These are phyloP conservation scores for Spathaspora sp. DNA, from an alignment of 1,139 yeast genomes.

Conservation along the genomic window DNA sequence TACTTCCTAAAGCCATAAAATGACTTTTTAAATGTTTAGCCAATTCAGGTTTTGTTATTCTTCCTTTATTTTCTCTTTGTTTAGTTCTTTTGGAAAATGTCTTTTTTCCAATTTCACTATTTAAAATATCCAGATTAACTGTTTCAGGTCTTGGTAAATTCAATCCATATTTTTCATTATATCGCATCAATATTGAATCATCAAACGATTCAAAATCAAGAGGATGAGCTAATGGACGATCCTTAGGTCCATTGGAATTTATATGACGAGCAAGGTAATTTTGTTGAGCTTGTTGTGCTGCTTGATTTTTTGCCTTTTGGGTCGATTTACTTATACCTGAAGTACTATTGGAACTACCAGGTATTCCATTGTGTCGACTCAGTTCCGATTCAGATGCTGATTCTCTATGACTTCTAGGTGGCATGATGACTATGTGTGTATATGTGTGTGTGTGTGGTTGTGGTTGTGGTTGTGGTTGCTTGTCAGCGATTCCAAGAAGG, in stretches of 20 bases:
- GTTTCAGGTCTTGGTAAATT: slow-evolving; percentile 53
- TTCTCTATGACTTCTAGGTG: slow-evolving; percentile 22
- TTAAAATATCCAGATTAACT: slow-evolving; percentile 58
- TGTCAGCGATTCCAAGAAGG: no score
- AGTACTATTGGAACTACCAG: slow-evolving; percentile 6
- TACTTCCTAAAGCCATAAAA: slow-evolving; percentile 57
- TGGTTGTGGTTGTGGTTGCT: no score
- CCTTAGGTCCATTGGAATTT: slow-evolving; percentile 64
- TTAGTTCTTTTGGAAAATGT: slow-evolving; percentile 44
- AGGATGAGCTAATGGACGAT: slow-evolving; percentile 47
- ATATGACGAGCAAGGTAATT: slow-evolving; percentile 58
- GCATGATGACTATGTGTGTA: slow-evolving; percentile 2
- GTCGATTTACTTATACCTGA: slow-evolving; percentile 30
- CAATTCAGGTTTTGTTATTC: slow-evolving; percentile 54
- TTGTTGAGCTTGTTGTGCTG: slow-evolving; percentile 61
- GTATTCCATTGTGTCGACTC: slow-evolving; percentile 6
- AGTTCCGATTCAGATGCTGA: slow-evolving; percentile 48
- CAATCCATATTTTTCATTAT: slow-evolving; percentile 51
- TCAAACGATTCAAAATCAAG: slow-evolving; percentile 62
- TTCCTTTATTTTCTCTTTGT: slow-evolving; percentile 17
- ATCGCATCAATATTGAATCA: slow-evolving; percentile 54
- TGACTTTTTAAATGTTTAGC: slow-evolving; percentile 61
- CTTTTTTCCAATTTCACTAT: slow-evolving; percentile 63
- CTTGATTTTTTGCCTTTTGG: slow-evolving; percentile 53
- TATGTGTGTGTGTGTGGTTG: neutral